A percentile compares a stretch with the other conserved stretches of the same genome.
phyloP scores from a whole-genome alignment of 2,329 filamentous ascomycete species.

The Penicillium freii region DNA sequence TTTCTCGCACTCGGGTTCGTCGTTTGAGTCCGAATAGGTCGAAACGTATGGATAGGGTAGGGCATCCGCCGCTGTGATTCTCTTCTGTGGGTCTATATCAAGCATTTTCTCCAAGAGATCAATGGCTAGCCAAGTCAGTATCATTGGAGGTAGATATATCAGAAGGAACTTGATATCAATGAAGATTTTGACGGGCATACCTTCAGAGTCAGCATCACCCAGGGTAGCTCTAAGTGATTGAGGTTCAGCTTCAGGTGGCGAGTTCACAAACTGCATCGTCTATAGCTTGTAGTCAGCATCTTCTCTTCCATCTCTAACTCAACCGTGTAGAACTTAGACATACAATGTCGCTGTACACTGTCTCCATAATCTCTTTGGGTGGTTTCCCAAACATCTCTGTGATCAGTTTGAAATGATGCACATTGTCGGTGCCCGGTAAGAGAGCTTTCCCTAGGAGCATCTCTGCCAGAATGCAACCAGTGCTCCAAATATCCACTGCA shows the following conservation, averaged over 20 bases:
- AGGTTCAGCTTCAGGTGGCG: not conserved
- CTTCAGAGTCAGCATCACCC: slow-evolving; percentile 1
- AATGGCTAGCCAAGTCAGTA: slow-evolving; percentile 67
- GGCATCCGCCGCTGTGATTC: slow-evolving; percentile 79
- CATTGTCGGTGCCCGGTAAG: slow-evolving; percentile 97
- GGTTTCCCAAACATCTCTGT: slow-evolving; percentile 93
- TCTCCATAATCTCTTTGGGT: slow-evolving; percentile 95
- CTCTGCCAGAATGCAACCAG: slow-evolving; percentile 97
- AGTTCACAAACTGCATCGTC: slow-evolving; percentile 5
- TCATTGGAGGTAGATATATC: not conserved
- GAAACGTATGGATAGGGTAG: slow-evolving; percentile 87
- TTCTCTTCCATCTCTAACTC: too few species aligned
- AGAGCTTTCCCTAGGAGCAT: slow-evolving; percentile 97
- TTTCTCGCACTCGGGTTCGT: slow-evolving; percentile 90
- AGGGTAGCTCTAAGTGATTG: not conserved
- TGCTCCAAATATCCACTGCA: slow-evolving; percentile 98
- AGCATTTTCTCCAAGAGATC: slow-evolving; percentile 94
- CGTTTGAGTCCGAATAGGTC: slow-evolving; percentile 91
- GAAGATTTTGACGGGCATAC: not conserved
- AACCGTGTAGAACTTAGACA: not conserved
- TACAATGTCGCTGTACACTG: slow-evolving; percentile 90
- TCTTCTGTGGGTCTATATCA: slow-evolving; percentile 91
- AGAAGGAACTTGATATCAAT: not conserved
- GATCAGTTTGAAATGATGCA: slow-evolving; percentile 99
- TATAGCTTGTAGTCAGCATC: not conserved